phyloP scores from a whole-genome alignment of 2,329 filamentous ascomycete species.

The Catunica adiposa region DNA sequence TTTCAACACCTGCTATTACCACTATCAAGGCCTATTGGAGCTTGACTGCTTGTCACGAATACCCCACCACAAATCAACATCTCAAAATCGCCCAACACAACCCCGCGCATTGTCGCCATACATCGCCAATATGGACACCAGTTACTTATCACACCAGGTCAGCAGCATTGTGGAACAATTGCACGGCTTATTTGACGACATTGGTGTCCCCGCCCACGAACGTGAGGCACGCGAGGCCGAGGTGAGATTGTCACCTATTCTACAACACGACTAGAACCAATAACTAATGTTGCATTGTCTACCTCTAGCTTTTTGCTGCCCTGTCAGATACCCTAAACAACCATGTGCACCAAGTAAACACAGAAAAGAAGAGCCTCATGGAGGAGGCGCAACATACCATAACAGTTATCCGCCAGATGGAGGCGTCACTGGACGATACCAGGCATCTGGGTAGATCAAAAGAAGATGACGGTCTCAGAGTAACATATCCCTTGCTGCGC shows the following conservation, averaged over 20 bases:
- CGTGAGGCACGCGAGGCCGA: slow-evolving; percentile 78
- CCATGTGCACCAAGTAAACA: slow-evolving; percentile 68
- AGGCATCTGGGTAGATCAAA: slow-evolving; percentile 48
- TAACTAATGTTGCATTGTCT: neutral
- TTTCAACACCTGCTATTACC: no score
- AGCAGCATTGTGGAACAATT: slow-evolving; percentile 85
- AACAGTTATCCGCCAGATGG: slow-evolving; percentile 81
- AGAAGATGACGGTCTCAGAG: slow-evolving; percentile 50
- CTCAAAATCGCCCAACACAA: neutral
- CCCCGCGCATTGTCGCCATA: neutral
- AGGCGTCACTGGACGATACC: slow-evolving; percentile 67
- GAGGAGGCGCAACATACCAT: slow-evolving; percentile 79
- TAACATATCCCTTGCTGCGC: slow-evolving; percentile 67
- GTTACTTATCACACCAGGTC: slow-evolving; percentile 87
- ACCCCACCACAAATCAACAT: no score
- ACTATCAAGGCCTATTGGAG: neutral
- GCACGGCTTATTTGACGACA: slow-evolving; percentile 91
- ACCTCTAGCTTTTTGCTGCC: slow-evolving; percentile 65
- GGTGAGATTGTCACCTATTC: slow-evolving; percentile 33
- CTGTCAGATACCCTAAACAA: slow-evolving; percentile 83
- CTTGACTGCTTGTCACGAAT: no score
- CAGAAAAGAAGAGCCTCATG: slow-evolving; percentile 79
- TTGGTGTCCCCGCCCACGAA: slow-evolving; percentile 86
- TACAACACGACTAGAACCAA: neutral
- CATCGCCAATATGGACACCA: slow-evolving; percentile 51